These are phyloP conservation scores for Ustilago loliicola DNA, from an alignment of 1,284 basidiomycete species.

Conservation along the genomic window DNA sequence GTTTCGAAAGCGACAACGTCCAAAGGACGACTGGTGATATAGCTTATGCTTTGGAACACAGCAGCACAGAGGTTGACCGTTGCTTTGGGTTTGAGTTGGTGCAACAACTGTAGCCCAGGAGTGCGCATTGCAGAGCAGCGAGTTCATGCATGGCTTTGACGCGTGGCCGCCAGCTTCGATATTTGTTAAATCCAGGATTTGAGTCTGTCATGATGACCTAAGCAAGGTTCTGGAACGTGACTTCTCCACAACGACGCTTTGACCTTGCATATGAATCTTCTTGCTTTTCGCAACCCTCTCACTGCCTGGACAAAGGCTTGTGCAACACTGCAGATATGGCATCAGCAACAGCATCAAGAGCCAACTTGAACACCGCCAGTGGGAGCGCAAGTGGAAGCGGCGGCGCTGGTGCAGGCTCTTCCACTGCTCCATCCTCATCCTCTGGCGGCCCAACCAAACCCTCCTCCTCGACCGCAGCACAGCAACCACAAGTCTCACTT, in stretches of 20 bases:
- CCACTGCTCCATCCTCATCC: constrained; percentile 6
- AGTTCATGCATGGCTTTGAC: background rate
- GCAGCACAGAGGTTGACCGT: background rate
- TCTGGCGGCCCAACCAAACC: background rate
- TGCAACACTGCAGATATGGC: background rate
- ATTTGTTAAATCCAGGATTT: too few species aligned
- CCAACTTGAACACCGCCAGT: background rate
- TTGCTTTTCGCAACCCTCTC: background rate
- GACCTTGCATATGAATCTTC: constrained; percentile 13
- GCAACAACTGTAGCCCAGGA: background rate
- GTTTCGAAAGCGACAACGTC: background rate
- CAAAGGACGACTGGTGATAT: background rate
- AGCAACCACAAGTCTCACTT: constrained; percentile 44
- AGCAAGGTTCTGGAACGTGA: background rate
- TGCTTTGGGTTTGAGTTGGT: background rate
- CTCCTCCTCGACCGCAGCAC: constrained; percentile 20
- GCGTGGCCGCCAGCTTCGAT: background rate
- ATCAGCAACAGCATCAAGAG: constrained; percentile 6
- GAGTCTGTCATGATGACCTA: constrained; percentile 21
- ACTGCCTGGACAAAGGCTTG: background rate
- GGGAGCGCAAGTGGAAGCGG: background rate
- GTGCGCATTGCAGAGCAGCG: constrained; percentile 17
- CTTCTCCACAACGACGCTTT: constrained; percentile 14
- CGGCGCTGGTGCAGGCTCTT: background rate
- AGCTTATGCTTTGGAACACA: constrained; percentile 11